phyloP scores from a whole-genome alignment of 352 stramenopile genomes.

The Phytopythium delawarense region DNA sequence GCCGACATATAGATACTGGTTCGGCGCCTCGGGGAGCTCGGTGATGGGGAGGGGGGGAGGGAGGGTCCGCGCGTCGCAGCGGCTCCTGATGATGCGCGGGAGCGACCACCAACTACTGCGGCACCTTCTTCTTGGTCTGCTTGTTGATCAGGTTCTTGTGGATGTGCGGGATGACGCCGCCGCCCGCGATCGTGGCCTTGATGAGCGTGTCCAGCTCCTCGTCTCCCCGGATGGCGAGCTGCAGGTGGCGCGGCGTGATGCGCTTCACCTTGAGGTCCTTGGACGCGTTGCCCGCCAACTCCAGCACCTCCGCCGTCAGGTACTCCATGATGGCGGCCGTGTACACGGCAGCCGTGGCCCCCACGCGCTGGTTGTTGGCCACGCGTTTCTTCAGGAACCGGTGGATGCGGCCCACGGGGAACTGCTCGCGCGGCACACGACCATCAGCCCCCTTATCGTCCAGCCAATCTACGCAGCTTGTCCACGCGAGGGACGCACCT shows the following conservation, averaged over 20 bases:
- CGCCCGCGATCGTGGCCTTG: slow-evolving; percentile 99
- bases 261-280: slow-evolving; percentile 98
- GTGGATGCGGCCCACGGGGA: slow-evolving; percentile 99
- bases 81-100: background rate
- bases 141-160: slow-evolving; percentile 99
- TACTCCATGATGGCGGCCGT: slow-evolving; percentile 99
- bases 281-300: slow-evolving; percentile 97
- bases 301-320: slow-evolving; percentile 98
- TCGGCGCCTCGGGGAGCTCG: background rate
- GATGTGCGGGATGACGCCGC: slow-evolving; percentile 99
- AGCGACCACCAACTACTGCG: slow-evolving; percentile 33
- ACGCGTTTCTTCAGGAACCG: slow-evolving; percentile 99
- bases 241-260: slow-evolving; percentile 99
- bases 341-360: slow-evolving; percentile 99
- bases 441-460: too few relatives aligned
- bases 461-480: too few relatives aligned
- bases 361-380: slow-evolving; percentile 97
- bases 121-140: slow-evolving; percentile 85
- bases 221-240: slow-evolving; percentile 99
- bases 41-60: too few relatives aligned
- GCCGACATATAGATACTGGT: slow-evolving; percentile 4
- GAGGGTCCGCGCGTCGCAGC: background rate
- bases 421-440: slow-evolving; percentile 51
- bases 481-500: slow-evolving; percentile 47
- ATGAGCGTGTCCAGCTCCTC: slow-evolving; percentile 99